phyloP scores from a whole-genome alignment of 441 rosid genomes.

The Codiaeum variegatum region DNA sequence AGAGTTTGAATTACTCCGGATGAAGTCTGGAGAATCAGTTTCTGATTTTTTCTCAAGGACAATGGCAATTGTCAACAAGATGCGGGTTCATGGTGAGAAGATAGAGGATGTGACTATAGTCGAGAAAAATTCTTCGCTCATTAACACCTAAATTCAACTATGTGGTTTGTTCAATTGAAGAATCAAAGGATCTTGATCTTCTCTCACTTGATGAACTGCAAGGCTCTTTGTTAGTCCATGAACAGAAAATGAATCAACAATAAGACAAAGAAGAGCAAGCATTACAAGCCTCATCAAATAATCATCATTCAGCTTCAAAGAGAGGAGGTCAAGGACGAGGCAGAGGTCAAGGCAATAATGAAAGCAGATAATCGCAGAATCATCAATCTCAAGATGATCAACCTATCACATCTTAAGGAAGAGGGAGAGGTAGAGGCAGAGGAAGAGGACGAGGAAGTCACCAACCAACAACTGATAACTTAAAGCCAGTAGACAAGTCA shows the following conservation, averaged over 20 bases:
- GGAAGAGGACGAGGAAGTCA: background rate
- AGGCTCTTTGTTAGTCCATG: background rate
- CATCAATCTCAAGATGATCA: too few species aligned
- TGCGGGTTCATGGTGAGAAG: background rate
- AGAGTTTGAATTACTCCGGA: too few species aligned
- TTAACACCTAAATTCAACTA: background rate
- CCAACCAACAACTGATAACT: too few species aligned
- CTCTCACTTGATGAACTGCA: background rate
- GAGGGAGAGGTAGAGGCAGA: too few species aligned
- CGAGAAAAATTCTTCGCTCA: background rate
- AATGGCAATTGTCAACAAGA: background rate
- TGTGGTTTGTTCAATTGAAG: background rate
- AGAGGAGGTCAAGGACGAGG: too few species aligned
- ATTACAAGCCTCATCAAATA: background rate
- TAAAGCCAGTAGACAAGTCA: background rate
- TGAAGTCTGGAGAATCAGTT: background rate
- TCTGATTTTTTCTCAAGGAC: background rate
- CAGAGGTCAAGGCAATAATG: too few species aligned
- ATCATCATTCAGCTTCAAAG: too few species aligned
- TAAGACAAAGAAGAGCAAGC: background rate
- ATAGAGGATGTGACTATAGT: background rate
- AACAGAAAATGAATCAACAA: background rate
- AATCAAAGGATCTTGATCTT: background rate
- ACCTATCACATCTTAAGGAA: too few species aligned
- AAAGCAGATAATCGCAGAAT: too few species aligned